Conservation (phyloP, 345 rosid species). For the Eucalyptus sideroxylon region DNA sequence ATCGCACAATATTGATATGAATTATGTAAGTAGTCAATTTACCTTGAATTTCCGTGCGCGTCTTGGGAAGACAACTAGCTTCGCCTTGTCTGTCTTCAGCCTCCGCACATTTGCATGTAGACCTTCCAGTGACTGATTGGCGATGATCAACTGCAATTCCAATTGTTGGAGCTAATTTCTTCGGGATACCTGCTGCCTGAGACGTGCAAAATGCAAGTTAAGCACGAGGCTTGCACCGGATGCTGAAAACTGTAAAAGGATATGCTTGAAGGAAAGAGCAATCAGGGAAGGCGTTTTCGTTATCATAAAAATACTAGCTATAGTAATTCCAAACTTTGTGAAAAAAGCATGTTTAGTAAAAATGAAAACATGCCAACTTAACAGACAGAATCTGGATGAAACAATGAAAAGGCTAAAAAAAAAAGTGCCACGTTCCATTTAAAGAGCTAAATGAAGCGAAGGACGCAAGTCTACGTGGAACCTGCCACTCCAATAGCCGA, state of each 20-base stretch:
- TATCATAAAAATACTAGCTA: no score
- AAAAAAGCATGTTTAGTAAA: no score
- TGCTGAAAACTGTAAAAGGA: not conserved
- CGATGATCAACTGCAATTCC: conserved; percentile 82
- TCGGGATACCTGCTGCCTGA: conserved; percentile 77
- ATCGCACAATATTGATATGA: not conserved
- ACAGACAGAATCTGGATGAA: not conserved
- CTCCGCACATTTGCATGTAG: conserved; percentile 78
- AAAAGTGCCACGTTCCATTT: no score
- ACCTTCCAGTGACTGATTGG: conserved; percentile 64
- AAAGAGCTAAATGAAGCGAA: no score
- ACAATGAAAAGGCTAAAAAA: not conserved
- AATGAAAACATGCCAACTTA: not conserved
- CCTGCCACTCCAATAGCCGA: no score
- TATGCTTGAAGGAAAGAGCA: no score
- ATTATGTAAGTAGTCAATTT: not conserved
- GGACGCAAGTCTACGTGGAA: no score
- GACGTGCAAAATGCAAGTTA: not conserved
- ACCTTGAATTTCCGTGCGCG: conserved; percentile 58
- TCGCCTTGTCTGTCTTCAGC: conserved; percentile 83
- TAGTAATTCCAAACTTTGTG: no score
- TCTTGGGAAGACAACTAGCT: conserved; percentile 82
- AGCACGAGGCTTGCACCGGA: not conserved
- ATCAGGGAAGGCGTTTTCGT: no score
- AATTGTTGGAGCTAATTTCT: conserved; percentile 73